Percentiles rank a stretch among this genome's conserved stretches.
Evolutionary conservation across 306 rosid genomes (phyloP).

Genomic region (Potentilla sterilis): DNA sequence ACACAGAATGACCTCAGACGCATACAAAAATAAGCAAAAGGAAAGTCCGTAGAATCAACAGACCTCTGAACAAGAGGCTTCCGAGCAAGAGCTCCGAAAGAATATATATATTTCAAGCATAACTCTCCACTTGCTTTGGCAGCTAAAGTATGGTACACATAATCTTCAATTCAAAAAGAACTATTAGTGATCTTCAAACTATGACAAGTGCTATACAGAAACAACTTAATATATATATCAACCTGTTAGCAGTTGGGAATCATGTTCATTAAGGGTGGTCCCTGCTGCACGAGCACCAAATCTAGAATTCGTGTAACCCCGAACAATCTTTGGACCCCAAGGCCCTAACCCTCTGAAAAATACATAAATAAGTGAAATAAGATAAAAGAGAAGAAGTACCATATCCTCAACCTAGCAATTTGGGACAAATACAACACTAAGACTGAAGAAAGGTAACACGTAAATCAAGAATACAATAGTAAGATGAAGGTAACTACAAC

Average conservation of each 20-base stretch:
- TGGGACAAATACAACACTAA: neutral
- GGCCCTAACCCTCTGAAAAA: constrained; percentile 90
- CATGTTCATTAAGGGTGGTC: constrained; percentile 54
- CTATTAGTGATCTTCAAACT: constrained; percentile 27
- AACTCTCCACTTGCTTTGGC: constrained; percentile 95
- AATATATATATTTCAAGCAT: constrained; percentile 81
- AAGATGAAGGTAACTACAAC: neutral
- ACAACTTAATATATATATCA: constrained; percentile 19
- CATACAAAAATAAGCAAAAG: neutral
- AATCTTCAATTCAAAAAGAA: constrained; percentile 55
- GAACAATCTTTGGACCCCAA: constrained; percentile 85
- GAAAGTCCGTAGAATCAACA: constrained; percentile 19
- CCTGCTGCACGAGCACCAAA: constrained; percentile 68
- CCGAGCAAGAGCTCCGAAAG: constrained; percentile 88
- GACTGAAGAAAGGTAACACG: neutral
- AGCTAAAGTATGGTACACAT: constrained; percentile 81
- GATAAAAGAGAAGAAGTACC: neutral
- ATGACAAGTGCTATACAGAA: constrained; percentile 13
- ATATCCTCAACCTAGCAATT: neutral
- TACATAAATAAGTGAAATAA: constrained; percentile 1
- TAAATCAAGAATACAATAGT: neutral
- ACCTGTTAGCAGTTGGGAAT: constrained; percentile 79
- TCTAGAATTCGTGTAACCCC: constrained; percentile 68
- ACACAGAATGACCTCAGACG: neutral
- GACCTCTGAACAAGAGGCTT: constrained; percentile 86